phyloP scores from a whole-genome alignment of 129 eudicot species.

The Saposhnikovia divaricata region DNA sequence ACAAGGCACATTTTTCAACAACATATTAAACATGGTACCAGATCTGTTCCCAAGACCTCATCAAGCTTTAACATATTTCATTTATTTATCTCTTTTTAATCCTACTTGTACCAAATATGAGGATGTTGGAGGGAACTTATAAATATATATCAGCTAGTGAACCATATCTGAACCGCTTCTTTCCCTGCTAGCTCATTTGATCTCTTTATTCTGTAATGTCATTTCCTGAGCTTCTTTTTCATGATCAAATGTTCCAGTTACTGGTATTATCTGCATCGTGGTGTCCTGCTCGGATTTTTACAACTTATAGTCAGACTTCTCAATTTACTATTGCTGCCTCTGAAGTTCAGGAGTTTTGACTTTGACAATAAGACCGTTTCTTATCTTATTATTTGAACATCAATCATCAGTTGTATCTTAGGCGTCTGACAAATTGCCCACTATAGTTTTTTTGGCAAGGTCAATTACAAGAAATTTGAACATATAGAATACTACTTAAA shows the following conservation, averaged over 20 bases:
- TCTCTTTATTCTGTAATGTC: not conserved
- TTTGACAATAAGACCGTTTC: too few relatives aligned
- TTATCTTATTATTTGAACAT: not conserved
- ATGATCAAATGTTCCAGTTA: not conserved
- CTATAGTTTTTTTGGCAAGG: not conserved
- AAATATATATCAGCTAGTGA: not conserved
- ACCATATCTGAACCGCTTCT: not conserved
- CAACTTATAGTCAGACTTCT: too few relatives aligned
- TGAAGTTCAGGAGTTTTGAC: not conserved
- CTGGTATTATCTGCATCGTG: not conserved
- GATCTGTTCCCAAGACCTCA: not conserved
- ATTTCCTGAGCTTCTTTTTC: not conserved
- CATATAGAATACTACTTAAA: too few relatives aligned
- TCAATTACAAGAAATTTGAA: not conserved
- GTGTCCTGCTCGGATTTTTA: not conserved
- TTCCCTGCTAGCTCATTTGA: not conserved
- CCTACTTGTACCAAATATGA: not conserved
- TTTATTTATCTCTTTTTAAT: not conserved
- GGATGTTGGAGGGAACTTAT: not conserved
- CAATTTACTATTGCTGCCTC: not conserved
- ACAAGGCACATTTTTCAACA: not conserved
- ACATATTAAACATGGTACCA: not conserved
- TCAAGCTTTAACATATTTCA: not conserved
- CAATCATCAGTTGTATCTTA: not conserved
- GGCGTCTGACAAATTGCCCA: not conserved